A percentile compares a stretch with the other conserved stretches of the same genome.
Conservation (phyloP, 2,329 filamentous ascomycete species). For the Pseudogymnoascus sp. region DNA sequence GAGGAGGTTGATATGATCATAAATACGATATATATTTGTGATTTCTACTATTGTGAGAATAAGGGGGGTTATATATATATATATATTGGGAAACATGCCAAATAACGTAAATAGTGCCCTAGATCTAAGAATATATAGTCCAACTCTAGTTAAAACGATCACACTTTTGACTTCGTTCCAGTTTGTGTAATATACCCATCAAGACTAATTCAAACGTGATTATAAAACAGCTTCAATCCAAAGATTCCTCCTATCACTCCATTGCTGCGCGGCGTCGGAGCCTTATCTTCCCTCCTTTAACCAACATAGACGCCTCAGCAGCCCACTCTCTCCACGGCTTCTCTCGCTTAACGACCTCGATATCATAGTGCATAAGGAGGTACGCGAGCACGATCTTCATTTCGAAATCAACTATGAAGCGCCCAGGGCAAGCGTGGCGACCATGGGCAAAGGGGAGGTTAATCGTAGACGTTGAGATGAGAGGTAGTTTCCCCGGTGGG, state of each 20-base stretch:
- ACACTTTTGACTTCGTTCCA: neutral
- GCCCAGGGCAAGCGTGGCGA: constrained; percentile 24
- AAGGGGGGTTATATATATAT: neutral
- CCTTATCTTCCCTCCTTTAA: constrained; percentile 21
- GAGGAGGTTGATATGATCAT: neutral
- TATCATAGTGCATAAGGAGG: constrained; percentile 19
- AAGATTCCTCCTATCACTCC: neutral
- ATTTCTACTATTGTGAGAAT: neutral
- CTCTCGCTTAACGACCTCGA: constrained; percentile 18
- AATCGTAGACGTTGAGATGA: constrained; percentile 20
- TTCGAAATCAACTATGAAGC: constrained; percentile 22
- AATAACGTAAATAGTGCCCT: neutral
- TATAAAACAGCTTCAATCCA: neutral
- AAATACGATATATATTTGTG: neutral
- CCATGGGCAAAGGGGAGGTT: constrained; percentile 27
- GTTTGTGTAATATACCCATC: too few relatives aligned
- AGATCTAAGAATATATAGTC: neutral
- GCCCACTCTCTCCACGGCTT: constrained; percentile 24
- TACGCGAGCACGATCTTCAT: constrained; percentile 20
- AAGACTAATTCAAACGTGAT: too few relatives aligned
- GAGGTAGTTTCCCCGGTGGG: constrained; percentile 2
- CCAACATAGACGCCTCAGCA: constrained; percentile 20
- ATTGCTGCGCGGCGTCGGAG: constrained; percentile 9
- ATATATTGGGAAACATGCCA: neutral
- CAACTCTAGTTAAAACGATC: neutral